Evolutionary conservation across 2,329 filamentous ascomycete genomes (phyloP), one percentile per base, ranked within the genome.

Genomic region (Chrysosporium keratinophilum): DNA sequence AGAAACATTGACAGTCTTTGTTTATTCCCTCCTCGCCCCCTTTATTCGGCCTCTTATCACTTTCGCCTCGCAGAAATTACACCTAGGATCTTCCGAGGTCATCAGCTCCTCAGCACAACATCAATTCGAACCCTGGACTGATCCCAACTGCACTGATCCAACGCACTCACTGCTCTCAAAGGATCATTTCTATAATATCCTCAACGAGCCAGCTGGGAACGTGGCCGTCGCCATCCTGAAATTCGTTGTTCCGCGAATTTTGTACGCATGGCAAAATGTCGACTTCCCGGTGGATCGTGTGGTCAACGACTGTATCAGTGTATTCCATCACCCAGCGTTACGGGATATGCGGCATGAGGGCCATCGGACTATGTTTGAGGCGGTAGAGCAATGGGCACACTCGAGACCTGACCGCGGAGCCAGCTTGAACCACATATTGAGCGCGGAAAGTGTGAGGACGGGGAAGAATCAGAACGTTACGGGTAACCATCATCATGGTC

Each of bases 211-310:
- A 57, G 85, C 85, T n/a, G 85, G 87, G 5, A 77, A 82, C 41
- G 79, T 90, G 12, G 85, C 86, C 6, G 74, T 83, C 4, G 83
- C 82, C 0, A 85, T 95, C 55, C 72, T 97, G 20, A 83, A 94
- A 74, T 97, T 95, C 63, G 81, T 86, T 33, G 87, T 89, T 1
- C 91, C 91, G 1, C 86, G 91, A 34, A 74, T 97, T 46, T 77
- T 98, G 17, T 95, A 91, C 65, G 91, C 90, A 2, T 97, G 90
- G 88, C 87, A 97, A 59, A 87, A 97, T 66, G 80, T 85, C 2
- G 82, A 84, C 42, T 83, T 95, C 0, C 81, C 88, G 0, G 84
- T 93, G 3, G 80, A 94, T 37, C 86, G 94, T 68, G 85, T 97
- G 0, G 76, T 90, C 58, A 76, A 87, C 58, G 91, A 97, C 61